These are phyloP conservation scores for Metschnikowia peoriensis DNA, from an alignment of 805 yeast genomes.

Conservation along the genomic window DNA sequence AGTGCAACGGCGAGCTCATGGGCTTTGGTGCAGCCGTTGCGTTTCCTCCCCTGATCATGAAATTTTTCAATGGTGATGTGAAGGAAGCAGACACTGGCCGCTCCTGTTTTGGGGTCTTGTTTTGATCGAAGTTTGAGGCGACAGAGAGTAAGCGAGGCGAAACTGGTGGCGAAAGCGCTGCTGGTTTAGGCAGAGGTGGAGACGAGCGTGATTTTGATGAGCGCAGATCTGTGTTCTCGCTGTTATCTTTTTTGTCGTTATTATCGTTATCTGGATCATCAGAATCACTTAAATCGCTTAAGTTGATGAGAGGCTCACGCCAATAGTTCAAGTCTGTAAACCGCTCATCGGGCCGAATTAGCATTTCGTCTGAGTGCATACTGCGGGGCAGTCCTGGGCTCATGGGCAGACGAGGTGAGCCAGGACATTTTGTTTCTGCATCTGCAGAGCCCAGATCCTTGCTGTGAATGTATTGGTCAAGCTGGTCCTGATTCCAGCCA, in stretches of 20 bases:
- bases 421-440: constrained; percentile 5
- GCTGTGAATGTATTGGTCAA: constrained; percentile 30
- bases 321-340: constrained; percentile 89
- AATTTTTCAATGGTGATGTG: constrained; percentile 41
- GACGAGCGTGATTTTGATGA: constrained; percentile 1
- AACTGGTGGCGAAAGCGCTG: constrained; percentile 4
- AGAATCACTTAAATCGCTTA: constrained; percentile 58
- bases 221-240: not conserved
- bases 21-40: constrained; percentile 22
- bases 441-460: constrained; percentile 14
- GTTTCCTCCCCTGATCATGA: constrained; percentile 36
- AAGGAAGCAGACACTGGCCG: constrained; percentile 38
- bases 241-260: not conserved
- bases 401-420: constrained; percentile 22
- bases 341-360: constrained; percentile 50
- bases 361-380: constrained; percentile 21
- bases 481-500: constrained; percentile 37
- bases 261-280: constrained; percentile 32
- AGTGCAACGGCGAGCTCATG: constrained; percentile 22
- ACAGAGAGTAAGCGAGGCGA: constrained; percentile 10
- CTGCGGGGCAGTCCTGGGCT: constrained; percentile 24
- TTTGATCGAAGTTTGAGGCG: not conserved
- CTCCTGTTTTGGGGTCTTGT: constrained; percentile 13
- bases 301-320: constrained; percentile 74
- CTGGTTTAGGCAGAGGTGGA: constrained; percentile 8